Evolutionary conservation across 73 alveolate species (phyloP), one percentile per base, ranked within the genome.

Genomic region (Paramecium pentaurelia): DNA sequence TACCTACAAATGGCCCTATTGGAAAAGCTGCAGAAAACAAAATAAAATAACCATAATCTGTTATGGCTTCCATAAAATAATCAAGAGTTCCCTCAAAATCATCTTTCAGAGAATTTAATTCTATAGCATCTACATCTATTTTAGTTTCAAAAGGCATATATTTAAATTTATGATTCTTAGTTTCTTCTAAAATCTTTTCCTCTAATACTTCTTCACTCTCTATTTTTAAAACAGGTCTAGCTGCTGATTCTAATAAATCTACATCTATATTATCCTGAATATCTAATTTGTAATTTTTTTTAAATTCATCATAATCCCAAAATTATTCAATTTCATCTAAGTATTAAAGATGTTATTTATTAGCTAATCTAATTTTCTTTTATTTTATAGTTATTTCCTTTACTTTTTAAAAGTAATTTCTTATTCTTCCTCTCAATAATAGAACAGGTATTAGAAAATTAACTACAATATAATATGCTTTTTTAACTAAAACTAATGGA

Each of bases 21-120:
- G 98, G 97, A 77, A 96, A 95, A 9, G 98, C 97, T 7, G 96
- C 87, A 22, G 97, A 95, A 71, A 96, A 96, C 22, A 96, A 94
- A 7, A 93, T 88, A 60, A 92, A 77, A 71, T 96, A 96, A 4
- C 99, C 99, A 70, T 58, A 92, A 60, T 95, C 94, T 12, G 90
- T 91, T 51, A 96, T 86, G 30, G 95, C 83, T 71, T 96, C 99
- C 80, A 92, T 77, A 60, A 93, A 96, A 68, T 94, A 93, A 60
- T 92, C 90, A 11, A 86, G 77, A 10, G 95, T 86, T n/a, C 89
- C 93, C 28, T 60, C 93, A 88, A 85, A 92, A 25, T 85, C 94
- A 27, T 45, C 40, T 30, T 73, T 89, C 1, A 45, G 25, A 32
- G 92, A 71, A 89, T 89, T 89, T 25, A 89, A 25, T 71, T 89